Evolutionary conservation across 2,329 filamentous ascomycete genomes (phyloP).

Genomic region (Curvularia sp.): DNA sequence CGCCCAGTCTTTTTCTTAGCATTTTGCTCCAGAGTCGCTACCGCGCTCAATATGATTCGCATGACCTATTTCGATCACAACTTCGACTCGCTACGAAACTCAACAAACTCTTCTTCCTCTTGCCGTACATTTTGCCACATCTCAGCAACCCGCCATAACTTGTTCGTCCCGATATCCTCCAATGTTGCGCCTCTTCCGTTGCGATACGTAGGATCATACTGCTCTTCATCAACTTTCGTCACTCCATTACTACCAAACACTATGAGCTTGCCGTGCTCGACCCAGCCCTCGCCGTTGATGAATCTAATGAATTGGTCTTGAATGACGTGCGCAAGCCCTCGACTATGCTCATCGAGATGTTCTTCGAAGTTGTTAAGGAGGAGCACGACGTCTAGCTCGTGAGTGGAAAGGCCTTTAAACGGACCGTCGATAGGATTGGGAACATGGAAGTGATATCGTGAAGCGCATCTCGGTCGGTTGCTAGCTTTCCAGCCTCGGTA

Average conservation of each 20-base stretch:
- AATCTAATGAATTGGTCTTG: slow-evolving; percentile 38
- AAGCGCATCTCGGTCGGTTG: slow-evolving; percentile 11
- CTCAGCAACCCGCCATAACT: slow-evolving; percentile 36
- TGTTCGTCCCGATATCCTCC: slow-evolving; percentile 29
- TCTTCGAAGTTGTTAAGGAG: slow-evolving; percentile 40
- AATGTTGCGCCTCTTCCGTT: slow-evolving; percentile 33
- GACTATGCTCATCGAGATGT: slow-evolving; percentile 21
- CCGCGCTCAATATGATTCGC: not conserved
- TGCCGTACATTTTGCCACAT: slow-evolving; percentile 39
- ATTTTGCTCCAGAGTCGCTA: not conserved
- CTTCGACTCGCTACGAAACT: slow-evolving; percentile 6
- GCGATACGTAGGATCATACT: slow-evolving; percentile 36
- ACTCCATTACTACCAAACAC: slow-evolving; percentile 29
- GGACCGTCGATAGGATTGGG: slow-evolving; percentile 38
- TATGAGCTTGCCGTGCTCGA: slow-evolving; percentile 26
- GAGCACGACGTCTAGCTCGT: slow-evolving; percentile 44
- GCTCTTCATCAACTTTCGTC: slow-evolving; percentile 20
- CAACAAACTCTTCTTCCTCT: slow-evolving; percentile 21
- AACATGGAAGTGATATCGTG: slow-evolving; percentile 41
- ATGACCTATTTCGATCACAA: not conserved
- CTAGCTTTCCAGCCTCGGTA: slow-evolving; percentile 42
- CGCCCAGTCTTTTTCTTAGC: not conserved
- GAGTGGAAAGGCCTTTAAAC: slow-evolving; percentile 31
- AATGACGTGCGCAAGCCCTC: slow-evolving; percentile 23
- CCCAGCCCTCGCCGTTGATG: slow-evolving; percentile 37